Evolutionary conservation across 2,329 filamentous ascomycete genomes (phyloP), one percentile per base, ranked within the genome.

Genomic region (Fusarium hostae): DNA sequence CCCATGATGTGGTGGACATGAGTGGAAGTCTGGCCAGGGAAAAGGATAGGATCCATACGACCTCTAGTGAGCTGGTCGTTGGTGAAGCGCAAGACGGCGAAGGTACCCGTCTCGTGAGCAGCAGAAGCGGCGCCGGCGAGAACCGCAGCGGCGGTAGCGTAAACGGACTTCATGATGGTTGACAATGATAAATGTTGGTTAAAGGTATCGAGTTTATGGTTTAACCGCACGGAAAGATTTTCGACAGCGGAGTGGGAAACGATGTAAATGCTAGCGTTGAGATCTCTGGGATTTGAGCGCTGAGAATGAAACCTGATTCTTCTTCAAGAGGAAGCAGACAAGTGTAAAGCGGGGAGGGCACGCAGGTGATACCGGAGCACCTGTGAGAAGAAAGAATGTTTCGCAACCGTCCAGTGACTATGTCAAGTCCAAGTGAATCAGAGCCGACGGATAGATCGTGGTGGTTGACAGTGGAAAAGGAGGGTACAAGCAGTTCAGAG

Each of bases 1-100:
- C 91, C 92, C 81, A 91, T 87, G 73, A 94, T 86, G 57, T 87
- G 89, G 82, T 95, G 93, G 30, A 92, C 87, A 79, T 95, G 92
- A 50, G 80, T 77, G 5, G 90, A 86, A 18, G 87, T 77, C 15
- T 73, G 66, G 24, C 91, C 91, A 18, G 91, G 91, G 64, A 78
- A 85, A 68, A 94, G 84, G 70, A 94, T 90, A 60, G 92, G 92
- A 75, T 95, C 92, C 45, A 88, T 80, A 45, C 87, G 88, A 76
- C 88, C 88, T 52, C 87, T 87, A 73, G 90, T 84, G 75, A 91
- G 87, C 44, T 87, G 85, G 72, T 89, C 85, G 77, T 90, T 90
- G 78, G 89, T 88, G 85, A 94, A 93, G 76, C 87, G 90, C 78
- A 93, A 87, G 78, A 93, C 92, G 59, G 91, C 90, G 75, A 92